Conservation (phyloP, 768 basidiomycete genomes). For the Lanmaoa pseudosensibilis region DNA sequence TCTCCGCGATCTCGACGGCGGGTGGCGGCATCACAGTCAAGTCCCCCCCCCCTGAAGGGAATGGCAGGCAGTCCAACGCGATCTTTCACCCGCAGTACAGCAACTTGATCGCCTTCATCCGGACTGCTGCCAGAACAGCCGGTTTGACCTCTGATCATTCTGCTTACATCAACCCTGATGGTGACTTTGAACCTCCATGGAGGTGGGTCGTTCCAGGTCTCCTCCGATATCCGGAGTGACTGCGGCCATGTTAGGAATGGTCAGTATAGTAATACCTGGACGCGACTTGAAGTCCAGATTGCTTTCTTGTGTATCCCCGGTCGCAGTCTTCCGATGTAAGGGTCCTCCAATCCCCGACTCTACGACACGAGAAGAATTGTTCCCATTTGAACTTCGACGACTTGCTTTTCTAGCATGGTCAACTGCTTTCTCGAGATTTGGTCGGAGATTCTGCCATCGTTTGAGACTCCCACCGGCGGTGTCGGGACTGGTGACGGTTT, state of each 20-base stretch:
- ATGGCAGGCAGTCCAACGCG: neutral
- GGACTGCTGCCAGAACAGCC: neutral
- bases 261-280: neutral
- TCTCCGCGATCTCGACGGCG: neutral
- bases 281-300: neutral
- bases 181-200: neutral
- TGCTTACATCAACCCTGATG: neutral
- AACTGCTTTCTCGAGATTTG: neutral
- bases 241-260: neutral
- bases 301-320: neutral
- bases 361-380: neutral
- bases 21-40: neutral
- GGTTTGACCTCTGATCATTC: neutral
- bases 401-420: neutral
- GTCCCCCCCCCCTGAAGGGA: neutral
- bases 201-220: neutral
- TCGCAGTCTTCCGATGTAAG: neutral
- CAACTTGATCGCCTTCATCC: neutral
- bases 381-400: neutral
- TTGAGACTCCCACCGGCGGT: neutral
- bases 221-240: neutral
- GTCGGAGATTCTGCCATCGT: neutral
- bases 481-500: neutral
- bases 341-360: neutral
- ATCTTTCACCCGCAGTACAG: neutral